Percentiles rank a stretch among this genome's conserved stretches.
These are phyloP conservation scores for Cryptomeria japonica DNA, from an alignment of 75 land plant genomes.

Conservation along the genomic window DNA sequence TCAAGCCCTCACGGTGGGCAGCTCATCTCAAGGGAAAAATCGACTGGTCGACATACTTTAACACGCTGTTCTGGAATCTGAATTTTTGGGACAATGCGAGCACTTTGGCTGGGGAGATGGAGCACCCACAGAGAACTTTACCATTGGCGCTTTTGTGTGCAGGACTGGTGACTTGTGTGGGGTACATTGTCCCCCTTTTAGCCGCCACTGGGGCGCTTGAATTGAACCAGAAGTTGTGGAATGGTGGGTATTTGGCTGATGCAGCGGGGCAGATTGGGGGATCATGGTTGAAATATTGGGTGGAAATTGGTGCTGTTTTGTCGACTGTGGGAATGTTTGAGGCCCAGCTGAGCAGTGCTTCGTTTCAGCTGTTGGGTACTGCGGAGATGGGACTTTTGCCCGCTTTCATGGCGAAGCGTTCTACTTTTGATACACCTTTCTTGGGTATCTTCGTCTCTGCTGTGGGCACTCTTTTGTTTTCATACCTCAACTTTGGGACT, in stretches of 20 bases:
- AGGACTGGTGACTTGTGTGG: slow-evolving; percentile 46
- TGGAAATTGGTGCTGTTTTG: slow-evolving; percentile 65
- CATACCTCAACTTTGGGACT: slow-evolving; percentile 62
- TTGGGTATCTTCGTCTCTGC: slow-evolving; percentile 59
- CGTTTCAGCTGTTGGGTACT: slow-evolving; percentile 78
- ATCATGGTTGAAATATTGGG: slow-evolving; percentile 64
- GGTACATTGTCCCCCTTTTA: slow-evolving; percentile 60
- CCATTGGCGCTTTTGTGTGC: slow-evolving; percentile 54
- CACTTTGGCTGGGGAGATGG: slow-evolving; percentile 60
- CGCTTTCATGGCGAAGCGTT: slow-evolving; percentile 35
- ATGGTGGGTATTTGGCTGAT: slow-evolving; percentile 54
- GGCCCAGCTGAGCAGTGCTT: slow-evolving; percentile 77
- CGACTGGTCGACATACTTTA: slow-evolving; percentile 51
- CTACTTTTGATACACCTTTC: slow-evolving; percentile 65
- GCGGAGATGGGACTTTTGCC: slow-evolving; percentile 73
- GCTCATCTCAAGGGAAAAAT: slow-evolving; percentile 13
- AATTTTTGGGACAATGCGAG: slow-evolving; percentile 87
- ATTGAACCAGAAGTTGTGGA: slow-evolving; percentile 43
- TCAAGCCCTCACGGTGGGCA: slow-evolving; percentile 49
- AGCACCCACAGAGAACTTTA: slow-evolving; percentile 37
- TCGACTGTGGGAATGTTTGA: slow-evolving; percentile 70
- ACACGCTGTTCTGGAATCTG: slow-evolving; percentile 87
- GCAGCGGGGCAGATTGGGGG: slow-evolving; percentile 60
- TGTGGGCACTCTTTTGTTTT: slow-evolving; percentile 44
- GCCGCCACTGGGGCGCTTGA: slow-evolving; percentile 39